A percentile compares a stretch with the other conserved stretches of the same genome.
These are phyloP conservation scores for Liquidambar formosana DNA, from an alignment of 164 flowering plant species.

Conservation along the genomic window DNA sequence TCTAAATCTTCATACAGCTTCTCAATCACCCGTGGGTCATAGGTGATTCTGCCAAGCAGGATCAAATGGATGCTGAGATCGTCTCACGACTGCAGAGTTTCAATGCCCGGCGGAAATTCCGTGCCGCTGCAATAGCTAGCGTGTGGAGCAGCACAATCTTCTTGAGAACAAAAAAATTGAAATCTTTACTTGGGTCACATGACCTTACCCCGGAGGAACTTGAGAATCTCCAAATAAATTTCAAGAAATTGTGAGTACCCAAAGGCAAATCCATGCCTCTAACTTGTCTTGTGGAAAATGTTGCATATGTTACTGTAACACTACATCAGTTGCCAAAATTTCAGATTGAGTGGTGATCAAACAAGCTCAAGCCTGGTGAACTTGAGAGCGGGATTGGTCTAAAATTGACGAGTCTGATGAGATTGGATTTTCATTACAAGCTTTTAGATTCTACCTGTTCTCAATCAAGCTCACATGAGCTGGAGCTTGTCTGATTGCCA, in stretches of 20 bases:
- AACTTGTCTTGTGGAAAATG: not conserved
- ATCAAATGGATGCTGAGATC: conserved; percentile 69
- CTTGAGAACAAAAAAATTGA: conserved; percentile 68
- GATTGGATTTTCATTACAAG: too few species aligned
- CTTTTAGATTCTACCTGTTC: not conserved
- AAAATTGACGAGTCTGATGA: too few species aligned
- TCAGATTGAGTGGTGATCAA: too few species aligned
- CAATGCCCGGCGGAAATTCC: conserved; percentile 70
- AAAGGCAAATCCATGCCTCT: not conserved
- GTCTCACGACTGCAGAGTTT: conserved; percentile 72
- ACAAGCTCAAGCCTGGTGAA: too few species aligned
- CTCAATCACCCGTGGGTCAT: conserved; percentile 74
- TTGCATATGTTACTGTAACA: too few species aligned
- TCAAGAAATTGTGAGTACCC: conserved; percentile 53
- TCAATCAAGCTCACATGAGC: not conserved
- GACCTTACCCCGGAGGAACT: conserved; percentile 69
- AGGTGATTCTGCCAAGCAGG: conserved; percentile 66
- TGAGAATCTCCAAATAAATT: conserved; percentile 51
- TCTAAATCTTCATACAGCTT: conserved; percentile 35
- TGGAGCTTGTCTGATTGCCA: not conserved
- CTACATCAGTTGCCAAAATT: too few species aligned
- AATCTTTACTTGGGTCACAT: conserved; percentile 51
- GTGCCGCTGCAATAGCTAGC: conserved; percentile 83
- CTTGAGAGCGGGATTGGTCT: too few species aligned
- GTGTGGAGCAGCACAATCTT: conserved; percentile 57